phyloP scores from a whole-genome alignment of 2,329 filamentous ascomycete genomes.

The Calycina herbarum region DNA sequence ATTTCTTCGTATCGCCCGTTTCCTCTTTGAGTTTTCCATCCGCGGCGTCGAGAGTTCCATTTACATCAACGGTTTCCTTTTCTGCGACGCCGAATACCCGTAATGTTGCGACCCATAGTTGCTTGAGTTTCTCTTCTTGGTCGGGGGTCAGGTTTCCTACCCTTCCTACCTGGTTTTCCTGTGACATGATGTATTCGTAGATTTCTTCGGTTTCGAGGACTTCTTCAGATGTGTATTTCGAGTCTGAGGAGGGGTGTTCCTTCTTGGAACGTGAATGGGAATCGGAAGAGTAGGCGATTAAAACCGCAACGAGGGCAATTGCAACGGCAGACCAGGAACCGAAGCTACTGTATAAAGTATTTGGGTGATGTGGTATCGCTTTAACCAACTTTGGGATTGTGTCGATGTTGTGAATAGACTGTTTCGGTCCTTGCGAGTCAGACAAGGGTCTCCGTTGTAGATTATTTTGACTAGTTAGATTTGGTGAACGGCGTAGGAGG shows the following conservation, averaged over 20 bases:
- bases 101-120: constrained; percentile 78
- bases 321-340: constrained; percentile 21
- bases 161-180: constrained; percentile 63
- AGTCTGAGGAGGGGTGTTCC: neutral
- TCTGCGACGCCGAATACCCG: constrained; percentile 69
- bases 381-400: neutral
- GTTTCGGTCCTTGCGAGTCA: constrained; percentile 9
- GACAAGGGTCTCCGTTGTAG: constrained; percentile 1
- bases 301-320: constrained; percentile 17
- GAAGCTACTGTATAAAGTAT: constrained; percentile 18
- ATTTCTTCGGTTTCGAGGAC: neutral
- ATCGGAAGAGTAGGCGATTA: constrained; percentile 20
- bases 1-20: constrained; percentile 48
- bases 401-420: constrained; percentile 4
- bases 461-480: neutral
- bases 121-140: constrained; percentile 82
- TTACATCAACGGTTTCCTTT: constrained; percentile 35
- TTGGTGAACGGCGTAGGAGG: neutral
- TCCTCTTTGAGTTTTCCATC: constrained; percentile 27
- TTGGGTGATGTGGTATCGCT: neutral
- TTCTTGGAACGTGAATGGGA: constrained; percentile 5
- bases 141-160: constrained; percentile 86
- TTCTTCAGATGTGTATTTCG: neutral
- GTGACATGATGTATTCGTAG: constrained; percentile 41
- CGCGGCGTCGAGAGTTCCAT: constrained; percentile 24